Conservation (phyloP, 2,329 filamentous ascomycete species). For the Cordyceps fumosorosea region DNA sequence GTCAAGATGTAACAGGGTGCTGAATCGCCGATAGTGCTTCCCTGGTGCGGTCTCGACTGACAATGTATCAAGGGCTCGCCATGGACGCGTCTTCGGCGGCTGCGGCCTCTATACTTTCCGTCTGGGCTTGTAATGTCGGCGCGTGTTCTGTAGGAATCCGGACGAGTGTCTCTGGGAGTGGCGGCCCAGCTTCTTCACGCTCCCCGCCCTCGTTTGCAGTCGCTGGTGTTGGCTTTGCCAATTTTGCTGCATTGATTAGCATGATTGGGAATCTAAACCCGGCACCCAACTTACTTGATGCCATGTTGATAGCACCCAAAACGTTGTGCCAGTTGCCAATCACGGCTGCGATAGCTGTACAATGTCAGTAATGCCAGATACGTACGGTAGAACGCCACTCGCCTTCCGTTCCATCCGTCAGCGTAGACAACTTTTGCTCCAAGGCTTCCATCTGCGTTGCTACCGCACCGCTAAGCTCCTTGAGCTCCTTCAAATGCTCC, state of each 20-base stretch:
- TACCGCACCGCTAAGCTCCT: constrained; percentile 70
- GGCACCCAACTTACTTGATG: constrained; percentile 55
- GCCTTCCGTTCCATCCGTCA: constrained; percentile 80
- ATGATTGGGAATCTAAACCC: background rate
- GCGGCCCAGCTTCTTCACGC: constrained; percentile 36
- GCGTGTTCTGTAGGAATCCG: constrained; percentile 78
- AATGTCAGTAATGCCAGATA: constrained; percentile 21
- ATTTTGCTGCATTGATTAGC: constrained; percentile 49
- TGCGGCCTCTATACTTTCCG: constrained; percentile 42
- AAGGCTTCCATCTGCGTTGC: constrained; percentile 77
- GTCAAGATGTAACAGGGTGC: background rate
- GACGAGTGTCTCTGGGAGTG: constrained; percentile 73
- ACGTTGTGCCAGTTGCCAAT: constrained; percentile 86
- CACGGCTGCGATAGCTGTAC: constrained; percentile 70
- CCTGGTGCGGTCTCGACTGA: background rate
- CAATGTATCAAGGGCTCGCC: constrained; percentile 11
- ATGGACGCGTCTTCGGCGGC: constrained; percentile 32
- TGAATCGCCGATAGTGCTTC: background rate
- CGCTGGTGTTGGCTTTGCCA: constrained; percentile 51
- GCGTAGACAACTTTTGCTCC: constrained; percentile 68
- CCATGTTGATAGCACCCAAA: constrained; percentile 78
- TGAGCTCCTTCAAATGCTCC: constrained; percentile 68
- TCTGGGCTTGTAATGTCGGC: constrained; percentile 54
- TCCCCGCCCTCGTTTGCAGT: constrained; percentile 30
- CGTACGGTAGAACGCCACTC: constrained; percentile 14